Percentiles rank a stretch among this genome's conserved stretches.
Evolutionary conservation across 2,329 filamentous ascomycete species (phyloP).

Genomic region (Penicillium hesseltinei): DNA sequence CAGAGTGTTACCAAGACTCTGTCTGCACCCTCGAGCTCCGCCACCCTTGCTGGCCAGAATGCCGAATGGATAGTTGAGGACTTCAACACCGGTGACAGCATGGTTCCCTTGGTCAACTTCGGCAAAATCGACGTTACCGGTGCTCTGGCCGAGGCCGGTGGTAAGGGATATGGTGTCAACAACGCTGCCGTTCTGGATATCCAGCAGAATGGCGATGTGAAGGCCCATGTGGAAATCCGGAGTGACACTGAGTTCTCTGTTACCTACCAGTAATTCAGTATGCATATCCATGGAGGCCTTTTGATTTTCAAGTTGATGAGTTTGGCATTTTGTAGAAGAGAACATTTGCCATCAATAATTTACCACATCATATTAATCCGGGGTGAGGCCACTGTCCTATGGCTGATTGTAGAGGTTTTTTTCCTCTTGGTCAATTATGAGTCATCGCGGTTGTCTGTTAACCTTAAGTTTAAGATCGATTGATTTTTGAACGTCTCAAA

Average conservation of each 20-base stretch:
- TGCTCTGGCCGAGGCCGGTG: conserved; percentile 27
- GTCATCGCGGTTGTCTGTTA: neutral
- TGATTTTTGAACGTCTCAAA: neutral
- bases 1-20: conserved; percentile 54
- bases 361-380: neutral
- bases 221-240: conserved; percentile 28
- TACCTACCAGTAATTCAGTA: conserved; percentile 13
- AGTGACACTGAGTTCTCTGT: conserved; percentile 31
- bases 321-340: neutral
- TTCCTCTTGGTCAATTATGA: neutral
- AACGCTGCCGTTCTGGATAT: conserved; percentile 49
- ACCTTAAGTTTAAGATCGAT: neutral
- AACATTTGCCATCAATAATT: neutral
- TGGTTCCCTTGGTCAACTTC: conserved; percentile 51
- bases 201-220: conserved; percentile 42
- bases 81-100: conserved; percentile 40
- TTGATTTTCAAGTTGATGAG: neutral
- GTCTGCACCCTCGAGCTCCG: conserved; percentile 39
- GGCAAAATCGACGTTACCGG: conserved; percentile 43
- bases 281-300: neutral
- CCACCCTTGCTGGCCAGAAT: conserved; percentile 54
- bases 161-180: conserved; percentile 29
- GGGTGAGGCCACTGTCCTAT: neutral
- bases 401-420: neutral
- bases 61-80: conserved; percentile 66